phyloP scores from a whole-genome alignment of 75 land plant genomes.

The Gnetum montanum region DNA sequence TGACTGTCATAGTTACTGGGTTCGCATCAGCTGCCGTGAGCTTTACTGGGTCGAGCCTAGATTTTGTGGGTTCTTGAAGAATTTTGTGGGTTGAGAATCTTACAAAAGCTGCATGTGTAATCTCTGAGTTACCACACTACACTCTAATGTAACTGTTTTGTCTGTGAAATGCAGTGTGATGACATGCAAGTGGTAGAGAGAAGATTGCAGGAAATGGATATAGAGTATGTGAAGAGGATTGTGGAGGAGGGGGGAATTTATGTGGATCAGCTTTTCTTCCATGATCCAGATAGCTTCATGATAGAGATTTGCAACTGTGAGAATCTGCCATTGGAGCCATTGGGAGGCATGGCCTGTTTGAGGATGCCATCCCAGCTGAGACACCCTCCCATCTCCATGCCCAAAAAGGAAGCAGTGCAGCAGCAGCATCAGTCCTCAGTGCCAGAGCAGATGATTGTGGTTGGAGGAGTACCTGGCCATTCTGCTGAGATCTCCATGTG shows the following conservation, averaged over 20 bases:
- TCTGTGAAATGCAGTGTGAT: background rate
- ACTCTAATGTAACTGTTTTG: no score
- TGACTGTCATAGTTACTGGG: no score
- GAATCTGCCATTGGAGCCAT: conserved; percentile 12
- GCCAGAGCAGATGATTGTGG: background rate
- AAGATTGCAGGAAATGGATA: conserved; percentile 9
- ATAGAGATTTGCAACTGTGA: conserved; percentile 24
- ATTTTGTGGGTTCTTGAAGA: no score
- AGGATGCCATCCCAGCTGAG: background rate
- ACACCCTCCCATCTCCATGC: background rate
- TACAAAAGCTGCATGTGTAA: no score
- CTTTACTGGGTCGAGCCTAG: no score
- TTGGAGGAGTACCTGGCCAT: background rate
- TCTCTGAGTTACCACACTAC: background rate
- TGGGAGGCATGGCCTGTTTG: background rate
- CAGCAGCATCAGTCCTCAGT: background rate
- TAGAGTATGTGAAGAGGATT: conserved; percentile 6
- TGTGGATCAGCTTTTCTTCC: conserved; percentile 22
- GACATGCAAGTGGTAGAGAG: conserved; percentile 1
- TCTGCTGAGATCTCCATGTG: no score
- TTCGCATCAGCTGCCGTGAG: no score
- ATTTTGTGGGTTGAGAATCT: no score
- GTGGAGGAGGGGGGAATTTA: conserved; percentile 15
- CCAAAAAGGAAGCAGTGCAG: background rate
- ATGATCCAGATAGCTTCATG: conserved; percentile 28